Percentiles rank a stretch among this genome's conserved stretches.
Evolutionary conservation across 768 basidiomycete genomes (phyloP).

Genomic region (Suillus weaverae): DNA sequence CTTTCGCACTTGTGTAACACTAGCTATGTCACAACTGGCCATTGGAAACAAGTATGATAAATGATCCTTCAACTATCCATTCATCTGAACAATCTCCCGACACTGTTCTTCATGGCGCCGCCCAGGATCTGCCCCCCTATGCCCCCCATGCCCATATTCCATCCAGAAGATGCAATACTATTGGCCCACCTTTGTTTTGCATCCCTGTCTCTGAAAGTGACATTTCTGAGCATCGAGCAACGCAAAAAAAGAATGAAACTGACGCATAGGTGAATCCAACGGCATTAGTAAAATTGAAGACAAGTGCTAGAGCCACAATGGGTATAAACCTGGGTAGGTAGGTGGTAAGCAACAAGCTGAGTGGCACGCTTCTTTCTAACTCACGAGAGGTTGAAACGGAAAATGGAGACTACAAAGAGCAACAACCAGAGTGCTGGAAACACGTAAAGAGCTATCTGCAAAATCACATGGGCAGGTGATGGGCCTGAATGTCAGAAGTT

Average conservation of each 20-base stretch:
- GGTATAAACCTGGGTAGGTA: slow-evolving; percentile 74
- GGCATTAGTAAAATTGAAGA: slow-evolving; percentile 96
- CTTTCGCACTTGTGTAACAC: slow-evolving; percentile 33
- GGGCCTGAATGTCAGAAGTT: slow-evolving; percentile 17
- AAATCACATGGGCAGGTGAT: slow-evolving; percentile 8
- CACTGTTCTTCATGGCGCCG: slow-evolving; percentile 78
- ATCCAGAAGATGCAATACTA: slow-evolving; percentile 63
- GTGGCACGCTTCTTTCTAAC: slow-evolving; percentile 30
- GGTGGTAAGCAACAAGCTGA: slow-evolving; percentile 13
- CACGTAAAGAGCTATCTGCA: slow-evolving; percentile 80
- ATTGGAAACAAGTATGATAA: slow-evolving; percentile 10
- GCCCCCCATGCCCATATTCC: slow-evolving; percentile 75
- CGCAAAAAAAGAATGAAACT: slow-evolving; percentile 28
- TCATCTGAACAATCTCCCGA: slow-evolving; percentile 73
- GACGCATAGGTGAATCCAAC: slow-evolving; percentile 96
- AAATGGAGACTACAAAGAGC: slow-evolving; percentile 82
- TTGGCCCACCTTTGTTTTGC: slow-evolving; percentile 92
- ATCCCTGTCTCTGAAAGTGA: slow-evolving; percentile 70
- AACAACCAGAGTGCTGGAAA: slow-evolving; percentile 89
- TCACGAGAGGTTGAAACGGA: slow-evolving; percentile 87
- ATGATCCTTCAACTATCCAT: background rate
- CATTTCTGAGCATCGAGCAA: slow-evolving; percentile 14
- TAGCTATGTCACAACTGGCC: slow-evolving; percentile 18
- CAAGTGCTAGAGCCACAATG: slow-evolving; percentile 89
- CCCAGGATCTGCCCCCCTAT: slow-evolving; percentile 83